Evolutionary conservation across 306 rosid genomes (phyloP).

Genomic region (Quercus mongolica): DNA sequence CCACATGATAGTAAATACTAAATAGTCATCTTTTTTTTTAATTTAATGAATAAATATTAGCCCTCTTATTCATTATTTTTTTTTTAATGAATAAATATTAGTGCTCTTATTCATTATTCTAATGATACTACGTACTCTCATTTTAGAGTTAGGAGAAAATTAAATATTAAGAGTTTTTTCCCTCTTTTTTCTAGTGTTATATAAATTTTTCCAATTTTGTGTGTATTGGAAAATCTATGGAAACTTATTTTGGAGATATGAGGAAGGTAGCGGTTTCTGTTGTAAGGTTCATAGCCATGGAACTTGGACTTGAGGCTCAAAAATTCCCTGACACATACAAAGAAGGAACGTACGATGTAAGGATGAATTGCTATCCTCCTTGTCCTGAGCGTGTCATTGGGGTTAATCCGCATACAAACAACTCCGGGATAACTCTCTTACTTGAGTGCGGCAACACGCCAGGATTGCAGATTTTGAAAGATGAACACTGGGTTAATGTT

Average conservation of each 20-base stretch:
- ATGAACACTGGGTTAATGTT: conserved; percentile 37
- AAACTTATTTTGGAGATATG: conserved; percentile 36
- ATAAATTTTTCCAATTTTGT: not conserved
- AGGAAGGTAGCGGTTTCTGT: conserved; percentile 27
- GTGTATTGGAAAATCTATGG: conserved; percentile 32
- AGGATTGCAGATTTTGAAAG: conserved; percentile 43
- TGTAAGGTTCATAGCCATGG: conserved; percentile 34
- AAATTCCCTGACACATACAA: conserved; percentile 25
- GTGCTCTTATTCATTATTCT: not conserved
- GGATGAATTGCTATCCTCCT: conserved; percentile 48
- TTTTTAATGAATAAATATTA: too few relatives aligned
- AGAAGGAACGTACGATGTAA: conserved; percentile 35
- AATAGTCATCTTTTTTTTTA: too few relatives aligned
- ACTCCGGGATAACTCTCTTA: conserved; percentile 40
- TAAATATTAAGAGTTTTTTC: not conserved
- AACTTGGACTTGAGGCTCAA: conserved; percentile 32
- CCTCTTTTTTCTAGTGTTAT: not conserved
- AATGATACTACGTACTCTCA: not conserved
- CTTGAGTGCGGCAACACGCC: conserved; percentile 34
- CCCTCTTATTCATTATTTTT: not conserved
- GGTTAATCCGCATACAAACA: conserved; percentile 40
- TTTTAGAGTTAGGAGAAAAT: not conserved
- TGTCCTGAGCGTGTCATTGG: conserved; percentile 53
- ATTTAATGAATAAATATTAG: too few relatives aligned
- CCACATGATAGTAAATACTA: too few relatives aligned